phyloP scores from a whole-genome alignment of 2,329 filamentous ascomycete species.

The Metarhizium sp. region DNA sequence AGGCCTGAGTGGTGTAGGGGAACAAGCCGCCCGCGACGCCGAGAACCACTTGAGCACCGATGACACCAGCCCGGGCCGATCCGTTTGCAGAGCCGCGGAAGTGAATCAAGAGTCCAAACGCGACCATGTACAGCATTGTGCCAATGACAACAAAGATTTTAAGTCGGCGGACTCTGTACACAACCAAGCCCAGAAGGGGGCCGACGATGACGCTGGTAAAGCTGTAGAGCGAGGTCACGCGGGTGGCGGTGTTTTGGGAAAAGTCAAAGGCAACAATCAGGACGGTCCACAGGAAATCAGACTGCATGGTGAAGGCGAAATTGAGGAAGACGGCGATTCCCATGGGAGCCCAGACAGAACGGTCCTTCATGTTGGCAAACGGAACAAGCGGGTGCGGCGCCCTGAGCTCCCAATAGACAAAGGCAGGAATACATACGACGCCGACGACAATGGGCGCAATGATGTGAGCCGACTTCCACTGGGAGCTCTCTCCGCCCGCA shows the following conservation, averaged over 20 bases:
- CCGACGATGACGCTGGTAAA: slow-evolving; percentile 39
- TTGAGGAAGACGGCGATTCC: slow-evolving; percentile 28
- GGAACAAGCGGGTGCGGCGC: slow-evolving; percentile 49
- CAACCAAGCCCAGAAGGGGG: slow-evolving; percentile 36
- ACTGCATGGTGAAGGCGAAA: slow-evolving; percentile 36
- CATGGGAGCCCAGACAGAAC: slow-evolving; percentile 39
- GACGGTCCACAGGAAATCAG: slow-evolving; percentile 41
- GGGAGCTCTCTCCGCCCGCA: slow-evolving; percentile 29
- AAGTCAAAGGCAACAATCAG: slow-evolving; percentile 43
- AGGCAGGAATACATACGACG: slow-evolving; percentile 41
- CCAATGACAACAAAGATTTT: slow-evolving; percentile 42
- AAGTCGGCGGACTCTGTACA: slow-evolving; percentile 41
- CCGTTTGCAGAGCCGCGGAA: slow-evolving; percentile 38
- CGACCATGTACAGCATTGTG: slow-evolving; percentile 44
- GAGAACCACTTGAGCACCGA: slow-evolving; percentile 53
- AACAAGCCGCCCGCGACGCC: slow-evolving; percentile 49
- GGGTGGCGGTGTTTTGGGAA: slow-evolving; percentile 36
- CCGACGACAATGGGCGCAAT: slow-evolving; percentile 50
- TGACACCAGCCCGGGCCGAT: slow-evolving; percentile 39
- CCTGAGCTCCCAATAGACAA: slow-evolving; percentile 49
- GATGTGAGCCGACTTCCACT: slow-evolving; percentile 40
- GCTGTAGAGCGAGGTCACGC: slow-evolving; percentile 38
- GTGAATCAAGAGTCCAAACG: slow-evolving; percentile 46
- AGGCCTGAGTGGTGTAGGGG: slow-evolving; percentile 48
- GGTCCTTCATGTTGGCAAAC: slow-evolving; percentile 38